Base-by-base conservation (phyloP, 1,284 basidiomycete genomes). In the Cryptococcus neoformans region DNA sequence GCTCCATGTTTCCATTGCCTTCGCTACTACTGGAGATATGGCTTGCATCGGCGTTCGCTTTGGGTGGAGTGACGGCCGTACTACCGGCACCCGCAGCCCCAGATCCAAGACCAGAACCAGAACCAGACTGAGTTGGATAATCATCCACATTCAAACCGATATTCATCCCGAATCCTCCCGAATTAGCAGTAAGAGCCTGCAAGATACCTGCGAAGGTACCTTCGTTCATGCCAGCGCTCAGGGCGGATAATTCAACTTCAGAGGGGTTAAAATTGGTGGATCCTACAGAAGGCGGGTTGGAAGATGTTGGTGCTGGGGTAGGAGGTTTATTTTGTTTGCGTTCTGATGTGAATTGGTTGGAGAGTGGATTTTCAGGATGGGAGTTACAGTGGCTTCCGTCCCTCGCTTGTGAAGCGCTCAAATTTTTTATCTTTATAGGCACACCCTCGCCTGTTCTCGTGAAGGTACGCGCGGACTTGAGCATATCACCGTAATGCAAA, bases 391-490 rank as follows among this genome's bases (percentile, higher is more conserved):
- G 21, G 21, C 21, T 21, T 21, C 21, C 21, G 21, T 21, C 21
- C 21, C 21, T 21, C 21, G 21, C 21, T 21, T 21, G 21, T 21
- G 21, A 21, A 21, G 21, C 21, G 21, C 21, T 21, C 21, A 21
- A 21, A 21, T 21, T 21, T 28, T 21, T 21, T 21, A 21, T 21
- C 21, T 21, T 21, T 21, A 21, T 21, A 21, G 58, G 54, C 14
- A 59, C 55, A 21, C 72, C 73, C 58, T 75, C 73, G 12, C 73
- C 73, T 46, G 70, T 70, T 14, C 73, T 55, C 10, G 73, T 73
- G 48, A 79, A 76, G 4, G 68, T 67, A 17, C 76, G 61, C 17
- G 74, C 68, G 12, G 69, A 72, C 49, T 75, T 68, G 12, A 79
- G 62, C 63, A 77, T 72, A 44, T 73, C 71, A 16, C 67, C 65